Base-by-base conservation (phyloP, 768 basidiomycete genomes). In the Boletus subparvulus region DNA sequence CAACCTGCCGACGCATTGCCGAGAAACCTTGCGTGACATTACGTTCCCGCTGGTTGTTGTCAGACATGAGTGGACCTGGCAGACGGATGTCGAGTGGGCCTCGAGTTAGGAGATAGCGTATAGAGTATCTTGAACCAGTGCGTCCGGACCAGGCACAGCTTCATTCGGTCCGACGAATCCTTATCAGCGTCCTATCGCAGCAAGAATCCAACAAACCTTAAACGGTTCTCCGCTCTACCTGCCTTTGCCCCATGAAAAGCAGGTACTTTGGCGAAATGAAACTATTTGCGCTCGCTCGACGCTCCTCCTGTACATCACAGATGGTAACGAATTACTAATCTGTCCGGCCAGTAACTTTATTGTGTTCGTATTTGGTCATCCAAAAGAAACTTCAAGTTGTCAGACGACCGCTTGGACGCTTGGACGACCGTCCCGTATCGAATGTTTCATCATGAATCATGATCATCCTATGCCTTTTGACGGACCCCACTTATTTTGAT, bases 301-400 rank as follows among this genome's bases (percentile, higher is more conserved):
- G 33, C 17, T 46, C 53, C 47, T 50, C 36, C 42, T 67, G 61
- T 60, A 61, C 58, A 56, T 64, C 61, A 49, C 37, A 45, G 51
- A 42, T 56, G 51, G 63, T n/a, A 61, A 68, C 70, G 37, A 57
- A 63, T 71, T 65, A 72, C 61, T 61, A 56, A 70, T 54, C 47
- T 36, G 13, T 46, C 48, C 61, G 44, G 40, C 44, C 55, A 49
- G 33, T 30, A 26, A 47, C 48, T 26, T 40, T 52, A 54, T 56
- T 61, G 50, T 57, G 39, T 60, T 58, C 47, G 24, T 30, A 35
- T 56, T 55, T 33, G 26, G 52, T 36, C 46, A 55, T 56, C 43
- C 26, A 19, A 16, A 33, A n/a, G 6, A 30, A 44, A 14, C 36
- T 16, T 21, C 21, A 21, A 21, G 21, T 21, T 33, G 39, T 54